These are phyloP conservation scores for Sphagnum magellanicum DNA, from an alignment of 228 moss, liverwort and hornwort species.

Conservation along the genomic window DNA sequence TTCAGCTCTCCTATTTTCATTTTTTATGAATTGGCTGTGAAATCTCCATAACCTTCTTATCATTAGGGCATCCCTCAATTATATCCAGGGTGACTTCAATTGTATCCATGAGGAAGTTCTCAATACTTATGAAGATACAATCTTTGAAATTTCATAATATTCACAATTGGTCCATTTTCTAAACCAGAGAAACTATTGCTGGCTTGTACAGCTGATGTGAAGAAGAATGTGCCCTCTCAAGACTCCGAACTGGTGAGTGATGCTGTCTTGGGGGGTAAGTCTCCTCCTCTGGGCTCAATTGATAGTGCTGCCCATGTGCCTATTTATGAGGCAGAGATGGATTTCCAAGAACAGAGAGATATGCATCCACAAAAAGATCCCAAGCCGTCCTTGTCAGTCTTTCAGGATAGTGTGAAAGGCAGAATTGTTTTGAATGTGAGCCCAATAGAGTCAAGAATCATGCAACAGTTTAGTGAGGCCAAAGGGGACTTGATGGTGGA, in stretches of 20 bases:
- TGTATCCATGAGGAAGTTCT: no score
- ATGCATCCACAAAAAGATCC: conserved; percentile 7
- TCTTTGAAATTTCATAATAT: no score
- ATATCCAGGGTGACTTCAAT: no score
- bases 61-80: no score
- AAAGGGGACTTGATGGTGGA: conserved; percentile 58
- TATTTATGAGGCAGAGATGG: not conserved
- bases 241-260: conserved; percentile 1
- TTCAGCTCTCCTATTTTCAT: no score
- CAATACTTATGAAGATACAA: no score
- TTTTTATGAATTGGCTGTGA: no score
- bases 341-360: conserved; percentile 7
- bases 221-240: conserved; percentile 42
- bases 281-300: no score
- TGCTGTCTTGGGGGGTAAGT: not conserved
- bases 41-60: no score
- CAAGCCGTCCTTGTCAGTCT: conserved; percentile 13
- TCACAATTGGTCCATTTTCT: no score
- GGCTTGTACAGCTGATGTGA: conserved; percentile 30
- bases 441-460: conserved; percentile 52
- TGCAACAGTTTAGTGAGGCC: conserved; percentile 49
- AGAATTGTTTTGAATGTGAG: conserved; percentile 37
- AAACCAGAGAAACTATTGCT: not conserved
- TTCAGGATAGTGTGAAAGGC: conserved; percentile 22
- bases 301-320: not conserved